Percentiles rank a stretch among this genome's conserved stretches.
phyloP scores from a whole-genome alignment of 2,329 filamentous ascomycete genomes.

The Dactylellina drechsleri region DNA sequence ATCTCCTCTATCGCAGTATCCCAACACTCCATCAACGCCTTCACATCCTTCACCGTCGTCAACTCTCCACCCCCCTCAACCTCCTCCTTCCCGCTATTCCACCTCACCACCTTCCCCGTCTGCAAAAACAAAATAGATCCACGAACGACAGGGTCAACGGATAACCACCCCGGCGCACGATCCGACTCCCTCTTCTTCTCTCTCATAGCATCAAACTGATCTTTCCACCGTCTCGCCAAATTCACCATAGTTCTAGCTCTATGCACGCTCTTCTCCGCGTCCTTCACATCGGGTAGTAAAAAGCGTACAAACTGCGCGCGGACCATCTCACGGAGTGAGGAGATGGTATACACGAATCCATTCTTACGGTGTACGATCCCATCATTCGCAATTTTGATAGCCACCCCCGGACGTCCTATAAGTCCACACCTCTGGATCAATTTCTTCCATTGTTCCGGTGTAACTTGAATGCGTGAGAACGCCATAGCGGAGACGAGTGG shows the following conservation, averaged over 20 bases:
- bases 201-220: constrained; percentile 25
- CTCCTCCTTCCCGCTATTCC: constrained; percentile 34
- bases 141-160: constrained; percentile 36
- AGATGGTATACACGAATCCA: constrained; percentile 33
- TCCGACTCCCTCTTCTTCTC: constrained; percentile 9
- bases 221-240: constrained; percentile 29
- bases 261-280: constrained; percentile 23
- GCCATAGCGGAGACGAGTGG: constrained; percentile 21
- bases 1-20: constrained; percentile 21
- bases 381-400: constrained; percentile 35
- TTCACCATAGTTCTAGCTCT: constrained; percentile 14
- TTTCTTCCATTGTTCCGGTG: constrained; percentile 40
- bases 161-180: constrained; percentile 34
- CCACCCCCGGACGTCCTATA: constrained; percentile 29
- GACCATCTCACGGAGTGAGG: constrained; percentile 35
- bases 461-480: constrained; percentile 35
- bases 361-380: constrained; percentile 44
- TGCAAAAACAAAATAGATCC: constrained; percentile 41
- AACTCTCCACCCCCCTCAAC: constrained; percentile 7
- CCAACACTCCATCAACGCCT: constrained; percentile 35
- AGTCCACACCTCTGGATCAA: constrained; percentile 32
- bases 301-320: constrained; percentile 45
- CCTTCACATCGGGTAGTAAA: constrained; percentile 24
- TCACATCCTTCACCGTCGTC: constrained; percentile 13
- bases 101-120: constrained; percentile 29